phyloP scores from a whole-genome alignment of 495 filamentous ascomycete species.

The Aspergillus asperescens region DNA sequence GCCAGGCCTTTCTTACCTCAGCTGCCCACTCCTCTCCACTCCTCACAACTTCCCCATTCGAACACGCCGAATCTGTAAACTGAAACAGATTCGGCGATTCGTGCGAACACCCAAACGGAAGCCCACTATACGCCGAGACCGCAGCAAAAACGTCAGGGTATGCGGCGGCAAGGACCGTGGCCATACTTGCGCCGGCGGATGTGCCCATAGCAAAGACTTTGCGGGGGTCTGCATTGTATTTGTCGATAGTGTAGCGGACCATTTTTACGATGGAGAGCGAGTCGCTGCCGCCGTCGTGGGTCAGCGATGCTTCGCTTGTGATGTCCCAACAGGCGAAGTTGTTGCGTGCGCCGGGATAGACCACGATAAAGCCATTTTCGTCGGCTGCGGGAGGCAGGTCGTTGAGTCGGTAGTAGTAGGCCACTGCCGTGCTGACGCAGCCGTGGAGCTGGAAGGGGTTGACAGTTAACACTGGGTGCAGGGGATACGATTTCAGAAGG shows the following conservation, averaged over 20 bases:
- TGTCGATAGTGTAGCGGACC: conserved; percentile 47
- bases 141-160: conserved; percentile 57
- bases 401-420: too few relatives aligned
- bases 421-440: conserved; percentile 46
- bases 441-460: conserved; percentile 37
- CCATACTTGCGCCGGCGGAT: conserved; percentile 56
- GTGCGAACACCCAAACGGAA: conserved; percentile 56
- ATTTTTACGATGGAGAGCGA: conserved; percentile 57
- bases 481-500: too few relatives aligned
- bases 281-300: conserved; percentile 54
- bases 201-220: conserved; percentile 49
- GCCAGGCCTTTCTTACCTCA: conserved; percentile 47
- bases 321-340: conserved; percentile 57
- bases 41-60: conserved; percentile 40
- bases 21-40: conserved; percentile 47
- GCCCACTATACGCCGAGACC: conserved; percentile 53
- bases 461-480: neutral
- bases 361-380: conserved; percentile 56
- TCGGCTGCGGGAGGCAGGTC: too few relatives aligned
- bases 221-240: conserved; percentile 44
- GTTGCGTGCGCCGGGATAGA: conserved; percentile 49
- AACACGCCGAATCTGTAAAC: conserved; percentile 37
- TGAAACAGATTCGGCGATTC: conserved; percentile 39
- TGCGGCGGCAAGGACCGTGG: conserved; percentile 43
- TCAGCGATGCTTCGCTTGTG: conserved; percentile 46